phyloP scores from a whole-genome alignment of 225 moss, liverwort and hornwort genomes.

The Physcomitrellopsis africana region DNA sequence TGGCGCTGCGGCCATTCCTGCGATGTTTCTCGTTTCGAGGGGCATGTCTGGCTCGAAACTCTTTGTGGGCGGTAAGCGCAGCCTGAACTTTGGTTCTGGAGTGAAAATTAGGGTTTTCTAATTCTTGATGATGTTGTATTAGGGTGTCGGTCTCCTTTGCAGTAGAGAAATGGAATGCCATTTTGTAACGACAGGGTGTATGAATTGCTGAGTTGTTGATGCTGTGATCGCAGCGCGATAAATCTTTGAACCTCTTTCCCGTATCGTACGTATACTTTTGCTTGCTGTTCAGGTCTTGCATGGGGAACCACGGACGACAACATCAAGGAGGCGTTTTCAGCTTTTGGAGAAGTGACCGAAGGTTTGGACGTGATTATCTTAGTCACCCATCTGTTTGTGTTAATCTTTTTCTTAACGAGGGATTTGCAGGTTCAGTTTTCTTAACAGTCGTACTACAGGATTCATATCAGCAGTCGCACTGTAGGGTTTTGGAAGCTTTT shows the following conservation, averaged over 20 bases:
- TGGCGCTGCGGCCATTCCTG: constrained; percentile 43
- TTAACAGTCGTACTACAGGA: too few relatives aligned
- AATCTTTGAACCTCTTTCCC: too few relatives aligned
- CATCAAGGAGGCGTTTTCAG: constrained; percentile 62
- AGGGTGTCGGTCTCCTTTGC: neutral
- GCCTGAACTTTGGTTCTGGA: neutral
- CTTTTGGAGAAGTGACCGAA: constrained; percentile 65
- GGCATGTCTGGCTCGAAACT: constrained; percentile 71
- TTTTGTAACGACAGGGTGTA: too few relatives aligned
- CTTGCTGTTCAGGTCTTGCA: constrained; percentile 39
- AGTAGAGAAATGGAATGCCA: neutral
- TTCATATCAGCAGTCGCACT: too few relatives aligned
- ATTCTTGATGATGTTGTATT: neutral
- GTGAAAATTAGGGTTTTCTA: too few relatives aligned
- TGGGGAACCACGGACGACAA: constrained; percentile 72
- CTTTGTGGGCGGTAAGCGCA: constrained; percentile 60
- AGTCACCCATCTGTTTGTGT: neutral
- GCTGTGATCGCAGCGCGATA: too few relatives aligned
- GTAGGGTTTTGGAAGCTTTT: too few relatives aligned
- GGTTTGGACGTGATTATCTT: constrained; percentile 5
- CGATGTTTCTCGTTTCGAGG: constrained; percentile 39
- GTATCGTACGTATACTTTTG: neutral
- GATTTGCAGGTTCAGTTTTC: neutral
- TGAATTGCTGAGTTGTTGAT: neutral
- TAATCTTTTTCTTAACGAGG: neutral